Conservation (phyloP, 179 eudicot genomes). For the Silene coronaria region DNA sequence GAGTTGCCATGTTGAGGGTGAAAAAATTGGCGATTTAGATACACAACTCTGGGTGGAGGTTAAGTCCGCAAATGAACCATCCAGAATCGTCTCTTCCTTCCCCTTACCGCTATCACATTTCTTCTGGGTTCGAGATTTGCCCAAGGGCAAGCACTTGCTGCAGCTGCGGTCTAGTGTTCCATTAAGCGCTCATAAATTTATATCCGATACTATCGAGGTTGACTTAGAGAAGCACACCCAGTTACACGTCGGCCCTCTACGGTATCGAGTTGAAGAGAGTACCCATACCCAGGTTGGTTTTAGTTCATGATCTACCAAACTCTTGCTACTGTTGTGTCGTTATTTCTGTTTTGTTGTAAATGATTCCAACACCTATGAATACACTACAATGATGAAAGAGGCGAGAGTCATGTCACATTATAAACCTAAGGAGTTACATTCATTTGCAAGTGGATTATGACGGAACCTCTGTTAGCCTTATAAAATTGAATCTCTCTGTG, state of each 20-base stretch:
- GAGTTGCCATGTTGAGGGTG: constrained; percentile 86
- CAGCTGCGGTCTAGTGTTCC: constrained; percentile 67
- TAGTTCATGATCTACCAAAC: not conserved
- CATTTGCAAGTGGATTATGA: not conserved
- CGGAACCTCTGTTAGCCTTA: not conserved
- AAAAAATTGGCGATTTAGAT: constrained; percentile 46
- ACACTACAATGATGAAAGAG: not conserved
- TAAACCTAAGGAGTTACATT: not conserved
- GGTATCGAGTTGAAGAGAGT: constrained; percentile 57
- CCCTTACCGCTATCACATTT: constrained; percentile 84
- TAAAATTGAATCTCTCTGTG: not conserved
- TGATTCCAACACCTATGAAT: not conserved
- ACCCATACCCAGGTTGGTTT: constrained; percentile 65
- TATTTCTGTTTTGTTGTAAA: not conserved
- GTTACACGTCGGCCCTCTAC: constrained; percentile 71
- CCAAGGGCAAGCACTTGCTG: constrained; percentile 73
- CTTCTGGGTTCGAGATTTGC: constrained; percentile 87
- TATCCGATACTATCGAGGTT: constrained; percentile 76
- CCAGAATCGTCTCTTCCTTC: constrained; percentile 64
- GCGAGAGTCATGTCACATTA: not conserved
- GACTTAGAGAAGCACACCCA: constrained; percentile 64
- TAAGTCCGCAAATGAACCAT: constrained; percentile 68
- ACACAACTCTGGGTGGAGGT: constrained; percentile 81
- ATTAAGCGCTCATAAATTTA: constrained; percentile 56
- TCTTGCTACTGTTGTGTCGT: not conserved